Evolutionary conservation across 2,329 filamentous ascomycete species (phyloP), one percentile per base, ranked within the genome.

Genomic region (Xylariomycetidae sp.): DNA sequence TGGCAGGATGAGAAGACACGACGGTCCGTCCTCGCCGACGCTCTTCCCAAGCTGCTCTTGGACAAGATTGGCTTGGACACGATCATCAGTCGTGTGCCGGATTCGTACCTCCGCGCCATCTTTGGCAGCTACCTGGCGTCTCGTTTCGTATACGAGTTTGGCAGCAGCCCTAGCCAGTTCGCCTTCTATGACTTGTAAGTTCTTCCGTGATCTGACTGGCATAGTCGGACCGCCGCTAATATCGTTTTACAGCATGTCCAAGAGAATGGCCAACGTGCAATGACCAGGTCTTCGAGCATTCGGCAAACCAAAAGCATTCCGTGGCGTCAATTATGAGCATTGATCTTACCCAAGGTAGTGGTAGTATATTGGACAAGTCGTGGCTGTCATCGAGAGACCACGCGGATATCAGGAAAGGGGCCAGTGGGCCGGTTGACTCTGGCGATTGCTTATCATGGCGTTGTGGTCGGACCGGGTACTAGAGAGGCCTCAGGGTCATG

Each of bases 161-260:
- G 92, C 53, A 89, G 88, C 58, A 82, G 77, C 47, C 89, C 92
- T 5, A 92, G 83, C 67, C 90, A 95, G 54, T 96, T 98, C 67
- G 88, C 90, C 24, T 98, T 98, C 72, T 98, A 94, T 64, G 87
- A 94, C 59, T 98, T 96, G 85, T 89, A 68, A 78, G 84, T 82
- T 39, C 17, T 15, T 14, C 19, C 20, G 4, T 10, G 5, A 20
- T 15, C 18, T 10, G 10, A 10, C 29, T 23, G 6, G n/a, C 20
- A 30, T 32, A 6, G 17, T 10, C 17, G 10, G 17, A 20, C 15
- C 4, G 10, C 33, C 32, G 20, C 59, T 67, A 59, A 67, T 48
- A n/a, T 28, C 29, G 23, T 19, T 26, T 8, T 27, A 47, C 43
- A 81, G 76, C 54, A 82, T 82, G 78, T 76, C 76, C 15, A 78